Conservation (phyloP, 352 stramenopile species). For the Phytophthora cactorum region DNA sequence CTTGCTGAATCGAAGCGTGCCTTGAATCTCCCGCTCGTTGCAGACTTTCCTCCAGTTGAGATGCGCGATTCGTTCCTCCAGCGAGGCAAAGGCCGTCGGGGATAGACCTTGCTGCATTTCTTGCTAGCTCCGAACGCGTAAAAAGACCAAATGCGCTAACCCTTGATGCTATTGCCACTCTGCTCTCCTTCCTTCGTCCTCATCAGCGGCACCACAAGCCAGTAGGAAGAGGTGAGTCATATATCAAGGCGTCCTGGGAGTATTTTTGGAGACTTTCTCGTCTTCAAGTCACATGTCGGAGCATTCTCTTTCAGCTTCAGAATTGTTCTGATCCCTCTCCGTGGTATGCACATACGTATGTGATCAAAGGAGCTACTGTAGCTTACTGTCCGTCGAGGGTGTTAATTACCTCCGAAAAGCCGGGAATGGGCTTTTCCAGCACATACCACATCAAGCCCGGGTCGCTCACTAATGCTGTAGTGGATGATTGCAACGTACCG, state of each 20-base stretch:
- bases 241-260: not conserved
- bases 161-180: not conserved
- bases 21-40: slow-evolving; percentile 76
- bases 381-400: slow-evolving; percentile 1
- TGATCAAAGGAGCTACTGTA: not conserved
- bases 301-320: no score
- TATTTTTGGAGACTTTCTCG: slow-evolving; percentile 39
- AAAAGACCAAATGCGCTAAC: slow-evolving; percentile 14
- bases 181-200: slow-evolving; percentile 18
- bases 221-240: no score
- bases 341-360: not conserved
- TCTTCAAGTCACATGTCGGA: slow-evolving; percentile 17
- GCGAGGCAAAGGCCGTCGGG: slow-evolving; percentile 48
- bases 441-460: slow-evolving; percentile 51
- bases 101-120: slow-evolving; percentile 29
- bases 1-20: slow-evolving; percentile 60
- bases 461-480: not conserved
- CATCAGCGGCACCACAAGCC: not conserved
- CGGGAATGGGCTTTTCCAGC: slow-evolving; percentile 47
- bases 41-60: slow-evolving; percentile 77
- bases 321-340: not conserved
- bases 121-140: not conserved
- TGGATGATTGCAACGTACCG: not conserved
- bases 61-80: slow-evolving; percentile 73
- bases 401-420: slow-evolving; percentile 41